Evolutionary conservation across 192 early-diverging fungal species (phyloP).

Genomic region (Coemansia sp.): DNA sequence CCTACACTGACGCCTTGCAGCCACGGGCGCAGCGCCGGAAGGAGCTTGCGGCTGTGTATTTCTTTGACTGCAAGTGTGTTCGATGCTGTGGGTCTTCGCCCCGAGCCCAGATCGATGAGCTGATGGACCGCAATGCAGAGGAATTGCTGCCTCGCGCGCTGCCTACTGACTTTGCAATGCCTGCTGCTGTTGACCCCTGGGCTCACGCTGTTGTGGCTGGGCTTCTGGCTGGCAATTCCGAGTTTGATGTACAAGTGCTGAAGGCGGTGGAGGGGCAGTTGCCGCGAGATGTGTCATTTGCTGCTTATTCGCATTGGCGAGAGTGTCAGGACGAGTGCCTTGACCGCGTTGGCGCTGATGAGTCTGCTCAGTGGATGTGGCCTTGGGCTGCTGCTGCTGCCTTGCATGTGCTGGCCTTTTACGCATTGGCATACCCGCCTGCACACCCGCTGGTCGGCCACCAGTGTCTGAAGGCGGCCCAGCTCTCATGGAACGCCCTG

Average conservation of each 20-base stretch:
- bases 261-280: background rate
- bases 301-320: conserved; percentile 47
- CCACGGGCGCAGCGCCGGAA: conserved; percentile 28
- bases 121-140: conserved; percentile 20
- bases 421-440: conserved; percentile 19
- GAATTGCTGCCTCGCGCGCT: conserved; percentile 20
- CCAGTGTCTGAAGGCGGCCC: conserved; percentile 40
- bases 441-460: conserved; percentile 32
- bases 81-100: conserved; percentile 14
- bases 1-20: conserved; percentile 34
- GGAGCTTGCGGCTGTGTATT: conserved; percentile 34
- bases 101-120: conserved; percentile 21
- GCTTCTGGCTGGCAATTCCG: background rate
- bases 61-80: conserved; percentile 40
- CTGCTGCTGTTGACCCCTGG: conserved; percentile 27
- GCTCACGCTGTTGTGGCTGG: background rate
- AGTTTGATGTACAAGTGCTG: conserved; percentile 1
- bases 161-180: conserved; percentile 30
- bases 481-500: conserved; percentile 33
- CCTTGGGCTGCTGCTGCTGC: conserved; percentile 32
- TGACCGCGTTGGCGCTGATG: conserved; percentile 10
- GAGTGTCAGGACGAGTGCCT: conserved; percentile 54
- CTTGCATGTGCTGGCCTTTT: conserved; percentile 44
- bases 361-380: background rate
- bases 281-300: conserved; percentile 35